phyloP scores from a whole-genome alignment of 2,329 filamentous ascomycete species.

The Paecilomyces sp. region DNA sequence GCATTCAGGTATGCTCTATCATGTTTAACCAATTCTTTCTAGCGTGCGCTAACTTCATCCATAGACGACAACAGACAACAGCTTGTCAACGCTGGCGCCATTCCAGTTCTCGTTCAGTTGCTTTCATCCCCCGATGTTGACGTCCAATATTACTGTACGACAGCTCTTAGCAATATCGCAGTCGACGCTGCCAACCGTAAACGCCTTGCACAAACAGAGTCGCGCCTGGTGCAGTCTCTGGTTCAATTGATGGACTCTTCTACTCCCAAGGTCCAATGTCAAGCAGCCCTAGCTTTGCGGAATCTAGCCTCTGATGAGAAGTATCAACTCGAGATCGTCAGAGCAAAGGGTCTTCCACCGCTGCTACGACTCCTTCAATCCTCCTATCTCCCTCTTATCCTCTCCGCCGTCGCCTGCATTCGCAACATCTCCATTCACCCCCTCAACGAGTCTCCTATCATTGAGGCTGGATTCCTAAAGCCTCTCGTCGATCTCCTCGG shows the following conservation, averaged over 20 bases:
- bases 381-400: conserved; percentile 88
- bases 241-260: conserved; percentile 97
- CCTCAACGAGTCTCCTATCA: conserved; percentile 95
- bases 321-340: conserved; percentile 95
- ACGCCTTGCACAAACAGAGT: conserved; percentile 83
- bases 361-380: conserved; percentile 87
- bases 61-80: conserved; percentile 95
- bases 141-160: conserved; percentile 99
- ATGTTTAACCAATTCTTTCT: background rate
- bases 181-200: conserved; percentile 88
- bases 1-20: conserved; percentile 67
- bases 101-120: conserved; percentile 91
- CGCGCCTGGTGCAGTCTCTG: conserved; percentile 83
- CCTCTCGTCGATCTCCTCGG: conserved; percentile 89
- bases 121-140: conserved; percentile 90
- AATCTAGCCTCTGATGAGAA: conserved; percentile 98
- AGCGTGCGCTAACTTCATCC: conserved; percentile 12
- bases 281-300: conserved; percentile 85
- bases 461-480: conserved; percentile 91
- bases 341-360: conserved; percentile 75
- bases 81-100: conserved; percentile 94
- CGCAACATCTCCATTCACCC: conserved; percentile 98
- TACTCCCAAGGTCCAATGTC: conserved; percentile 95
- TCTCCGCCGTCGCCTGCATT: conserved; percentile 95
- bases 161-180: conserved; percentile 95